Conservation (phyloP, 2,329 filamentous ascomycete genomes). For the Aspergillus ibericus region DNA sequence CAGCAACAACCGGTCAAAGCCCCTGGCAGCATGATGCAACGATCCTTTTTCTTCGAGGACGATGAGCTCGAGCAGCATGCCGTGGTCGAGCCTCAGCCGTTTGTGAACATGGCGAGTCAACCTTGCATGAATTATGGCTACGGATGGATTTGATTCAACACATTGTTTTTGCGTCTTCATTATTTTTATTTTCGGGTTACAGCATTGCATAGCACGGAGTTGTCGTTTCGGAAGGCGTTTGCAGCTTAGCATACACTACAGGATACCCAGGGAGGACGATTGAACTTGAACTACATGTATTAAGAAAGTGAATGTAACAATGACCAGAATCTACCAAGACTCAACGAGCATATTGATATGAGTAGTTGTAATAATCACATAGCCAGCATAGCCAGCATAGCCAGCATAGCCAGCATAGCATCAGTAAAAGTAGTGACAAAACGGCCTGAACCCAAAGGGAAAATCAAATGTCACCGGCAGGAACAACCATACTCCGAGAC, state of each 20-base stretch:
- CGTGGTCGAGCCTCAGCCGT: constrained; percentile 25
- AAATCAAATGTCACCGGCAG: not conserved
- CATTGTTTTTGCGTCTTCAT: constrained; percentile 6
- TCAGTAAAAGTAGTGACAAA: not conserved
- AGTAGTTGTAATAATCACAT: not conserved
- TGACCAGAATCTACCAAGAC: not conserved
- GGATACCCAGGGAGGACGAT: constrained; percentile 29
- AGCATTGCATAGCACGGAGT: constrained; percentile 37
- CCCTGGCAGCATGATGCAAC: constrained; percentile 28
- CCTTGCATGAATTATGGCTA: constrained; percentile 38
- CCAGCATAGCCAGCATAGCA: not conserved
- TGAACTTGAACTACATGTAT: constrained; percentile 14
- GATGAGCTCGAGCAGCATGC: constrained; percentile 27
- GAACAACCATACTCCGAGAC: constrained; percentile 21
- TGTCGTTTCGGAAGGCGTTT: constrained; percentile 14
- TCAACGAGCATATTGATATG: not conserved
- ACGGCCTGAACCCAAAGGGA: not conserved
- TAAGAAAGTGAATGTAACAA: constrained; percentile 12
- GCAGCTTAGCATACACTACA: constrained; percentile 24
- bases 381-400: too few species aligned
- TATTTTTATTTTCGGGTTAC: constrained; percentile 9
- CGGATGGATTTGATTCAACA: constrained; percentile 30
- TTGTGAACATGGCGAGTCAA: constrained; percentile 27
- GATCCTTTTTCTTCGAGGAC: constrained; percentile 38
- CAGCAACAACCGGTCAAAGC: constrained; percentile 25